Evolutionary conservation across 139 green algal genomes (phyloP).

Genomic region (Ulvella scutata): DNA sequence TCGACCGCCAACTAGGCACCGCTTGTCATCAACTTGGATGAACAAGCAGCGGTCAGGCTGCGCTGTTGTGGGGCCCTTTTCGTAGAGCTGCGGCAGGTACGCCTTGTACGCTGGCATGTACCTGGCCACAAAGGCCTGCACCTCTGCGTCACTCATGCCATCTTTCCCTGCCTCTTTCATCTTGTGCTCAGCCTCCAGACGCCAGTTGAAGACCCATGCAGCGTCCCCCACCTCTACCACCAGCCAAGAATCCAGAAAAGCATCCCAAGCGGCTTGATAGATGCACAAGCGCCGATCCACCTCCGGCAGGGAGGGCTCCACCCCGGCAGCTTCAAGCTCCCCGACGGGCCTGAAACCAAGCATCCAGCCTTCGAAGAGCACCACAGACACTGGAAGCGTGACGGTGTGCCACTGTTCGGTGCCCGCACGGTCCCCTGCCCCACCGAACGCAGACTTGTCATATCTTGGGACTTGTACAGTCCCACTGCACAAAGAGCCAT

Average conservation of each 20-base stretch:
- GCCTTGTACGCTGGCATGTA: conserved; percentile 93
- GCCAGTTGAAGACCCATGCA: conserved; percentile 43
- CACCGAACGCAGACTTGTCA: conserved; percentile 71
- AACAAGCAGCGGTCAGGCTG: conserved; percentile 34
- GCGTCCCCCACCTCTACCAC: conserved; percentile 73
- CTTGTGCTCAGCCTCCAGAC: conserved; percentile 75
- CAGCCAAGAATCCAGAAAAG: conserved; percentile 80
- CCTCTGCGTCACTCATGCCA: conserved; percentile 81
- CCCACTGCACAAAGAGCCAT: not conserved
- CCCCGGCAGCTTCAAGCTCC: conserved; percentile 12
- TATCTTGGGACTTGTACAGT: conserved; percentile 47
- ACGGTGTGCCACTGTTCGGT: conserved; percentile 39
- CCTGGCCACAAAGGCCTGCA: conserved; percentile 78
- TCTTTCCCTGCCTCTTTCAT: conserved; percentile 65
- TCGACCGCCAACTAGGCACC: conserved; percentile 21
- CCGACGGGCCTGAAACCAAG: conserved; percentile 55
- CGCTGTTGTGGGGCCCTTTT: conserved; percentile 51
- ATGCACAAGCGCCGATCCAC: conserved; percentile 51
- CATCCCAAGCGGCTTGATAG: conserved; percentile 69
- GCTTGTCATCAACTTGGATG: conserved; percentile 51
- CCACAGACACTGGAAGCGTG: conserved; percentile 53
- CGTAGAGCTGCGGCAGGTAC: conserved; percentile 79
- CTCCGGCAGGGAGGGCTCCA: conserved; percentile 36
- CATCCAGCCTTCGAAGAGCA: conserved; percentile 99
- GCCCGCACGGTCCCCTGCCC: conserved; percentile 64